Conservation (phyloP, 1,284 basidiomycete species). For the Polyporus tsugae region DNA sequence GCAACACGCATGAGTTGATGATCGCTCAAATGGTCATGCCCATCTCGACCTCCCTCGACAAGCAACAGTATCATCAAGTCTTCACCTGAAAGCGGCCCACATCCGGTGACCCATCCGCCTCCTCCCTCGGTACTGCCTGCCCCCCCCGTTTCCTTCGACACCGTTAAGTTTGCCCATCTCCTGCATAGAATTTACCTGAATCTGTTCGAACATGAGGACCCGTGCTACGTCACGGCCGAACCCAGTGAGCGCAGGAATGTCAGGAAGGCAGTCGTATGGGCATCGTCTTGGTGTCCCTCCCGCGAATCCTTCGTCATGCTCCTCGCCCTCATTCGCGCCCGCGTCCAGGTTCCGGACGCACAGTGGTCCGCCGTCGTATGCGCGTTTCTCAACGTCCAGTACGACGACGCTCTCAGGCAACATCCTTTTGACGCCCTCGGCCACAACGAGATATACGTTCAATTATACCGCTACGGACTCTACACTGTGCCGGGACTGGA, state of each 20-base stretch:
- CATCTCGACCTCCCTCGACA: background rate
- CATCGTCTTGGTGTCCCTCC: conserved; percentile 30
- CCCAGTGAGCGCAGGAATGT: conserved; percentile 31
- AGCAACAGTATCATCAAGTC: conserved; percentile 52
- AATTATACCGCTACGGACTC: conserved; percentile 45
- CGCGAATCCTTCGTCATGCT: conserved; percentile 47
- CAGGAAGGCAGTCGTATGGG: conserved; percentile 24
- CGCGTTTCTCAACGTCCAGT: conserved; percentile 37
- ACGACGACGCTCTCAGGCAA: conserved; percentile 32
- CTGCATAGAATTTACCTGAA: conserved; percentile 55
- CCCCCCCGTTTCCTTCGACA: conserved; percentile 37
- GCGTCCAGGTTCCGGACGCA: conserved; percentile 37
- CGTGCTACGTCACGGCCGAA: conserved; percentile 13
- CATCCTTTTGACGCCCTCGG: conserved; percentile 44
- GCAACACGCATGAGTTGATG: conserved; percentile 52
- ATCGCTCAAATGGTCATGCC: conserved; percentile 10
- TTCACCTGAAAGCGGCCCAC: conserved; percentile 52
- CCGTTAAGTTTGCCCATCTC: conserved; percentile 48
- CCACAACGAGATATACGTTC: conserved; percentile 46
- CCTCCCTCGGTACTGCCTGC: background rate
- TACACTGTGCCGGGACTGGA: conserved; percentile 29
- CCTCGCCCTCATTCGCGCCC: conserved; percentile 48
- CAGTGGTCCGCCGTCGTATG: conserved; percentile 44
- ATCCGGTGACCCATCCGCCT: conserved; percentile 39
- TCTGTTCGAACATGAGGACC: conserved; percentile 55